Conservation (phyloP, 2,329 filamentous ascomycete genomes). For the Calonectria pseudoreteaudii region DNA sequence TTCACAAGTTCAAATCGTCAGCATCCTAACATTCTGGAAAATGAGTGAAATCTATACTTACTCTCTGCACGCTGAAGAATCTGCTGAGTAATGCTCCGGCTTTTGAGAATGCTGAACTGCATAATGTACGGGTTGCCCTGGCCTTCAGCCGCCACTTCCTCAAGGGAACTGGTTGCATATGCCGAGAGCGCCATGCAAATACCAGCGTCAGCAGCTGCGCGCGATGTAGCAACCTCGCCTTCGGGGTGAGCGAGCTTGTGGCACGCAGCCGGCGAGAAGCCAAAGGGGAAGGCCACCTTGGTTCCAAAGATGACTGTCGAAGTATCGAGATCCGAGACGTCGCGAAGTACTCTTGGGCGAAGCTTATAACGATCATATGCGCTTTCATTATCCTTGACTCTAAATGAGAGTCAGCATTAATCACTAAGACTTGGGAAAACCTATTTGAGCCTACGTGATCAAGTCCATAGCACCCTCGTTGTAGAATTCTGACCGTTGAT, state of each 20-base stretch:
- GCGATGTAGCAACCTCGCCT: conserved; percentile 61
- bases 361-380: conserved; percentile 1
- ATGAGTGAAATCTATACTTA: conserved; percentile 25
- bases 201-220: conserved; percentile 54
- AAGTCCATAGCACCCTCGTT: conserved; percentile 13
- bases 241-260: conserved; percentile 61
- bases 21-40: fast-evolving
- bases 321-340: conserved; percentile 5
- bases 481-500: not conserved
- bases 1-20: not conserved
- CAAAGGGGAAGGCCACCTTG: conserved; percentile 57
- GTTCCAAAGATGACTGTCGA: not conserved
- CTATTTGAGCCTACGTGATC: not conserved
- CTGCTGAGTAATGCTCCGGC: conserved; percentile 55
- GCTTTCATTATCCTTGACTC: not conserved
- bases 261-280: conserved; percentile 65
- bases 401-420: not conserved
- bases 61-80: conserved; percentile 53
- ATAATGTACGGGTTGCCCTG: conserved; percentile 60
- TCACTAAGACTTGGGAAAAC: no score
- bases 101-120: conserved; percentile 65
- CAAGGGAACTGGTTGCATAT: conserved; percentile 34
- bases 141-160: conserved; percentile 57
- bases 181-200: conserved; percentile 46
- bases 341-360: not conserved